Evolutionary conservation across 352 stramenopile genomes (phyloP), one percentile per base, ranked within the genome.

Genomic region (Pelagophyceae sp.): DNA sequence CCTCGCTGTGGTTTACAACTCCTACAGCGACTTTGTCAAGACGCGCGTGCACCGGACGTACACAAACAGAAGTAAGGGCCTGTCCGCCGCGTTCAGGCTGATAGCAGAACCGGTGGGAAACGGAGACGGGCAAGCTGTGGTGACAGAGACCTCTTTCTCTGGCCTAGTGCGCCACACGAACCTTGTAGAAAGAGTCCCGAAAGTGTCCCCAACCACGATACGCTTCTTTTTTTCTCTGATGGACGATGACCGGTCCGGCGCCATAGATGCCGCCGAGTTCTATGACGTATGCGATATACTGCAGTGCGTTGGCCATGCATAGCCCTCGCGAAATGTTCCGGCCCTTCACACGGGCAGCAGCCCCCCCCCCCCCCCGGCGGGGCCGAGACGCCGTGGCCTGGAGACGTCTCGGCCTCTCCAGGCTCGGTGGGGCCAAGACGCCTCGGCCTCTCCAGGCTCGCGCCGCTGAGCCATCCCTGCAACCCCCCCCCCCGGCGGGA

Each of bases 1-100:
- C 11, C 67, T 82, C 2, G 79, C 79, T 19, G 69, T 79, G 23
- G 77, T 82, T 19, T 82, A 82, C 38, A 80, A 80, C 33, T 72
- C 78, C 63, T 79, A 82, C 58, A 45, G 40, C 1, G 67, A 45
- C 27, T 76, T 72, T 45, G 35, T 82, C 25, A 76, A 78, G 40
- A n/a, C 63, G 31, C 27, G 70, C 33, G 61, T 69, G 25, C 60
- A 70, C 27, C 25, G 35, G 25, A 58, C 63, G 51, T 72, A 72
- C 25, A 38, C 60, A 27, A 71, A 76, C 38, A 58, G 76, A 20
- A 65, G 45, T 38, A 32, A 40, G 33, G 78, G 79, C 67, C 60
- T 79, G 20, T 69, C 50, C 11, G 75, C 61, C 35, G 75, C 74
- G 27, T 82, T 77, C 38, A 51, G 32, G 11, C 75, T 80, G 1